Evolutionary conservation across 352 stramenopile species (phyloP), one percentile per base, ranked within the genome.

Genomic region (Phytophthora pinifolia): DNA sequence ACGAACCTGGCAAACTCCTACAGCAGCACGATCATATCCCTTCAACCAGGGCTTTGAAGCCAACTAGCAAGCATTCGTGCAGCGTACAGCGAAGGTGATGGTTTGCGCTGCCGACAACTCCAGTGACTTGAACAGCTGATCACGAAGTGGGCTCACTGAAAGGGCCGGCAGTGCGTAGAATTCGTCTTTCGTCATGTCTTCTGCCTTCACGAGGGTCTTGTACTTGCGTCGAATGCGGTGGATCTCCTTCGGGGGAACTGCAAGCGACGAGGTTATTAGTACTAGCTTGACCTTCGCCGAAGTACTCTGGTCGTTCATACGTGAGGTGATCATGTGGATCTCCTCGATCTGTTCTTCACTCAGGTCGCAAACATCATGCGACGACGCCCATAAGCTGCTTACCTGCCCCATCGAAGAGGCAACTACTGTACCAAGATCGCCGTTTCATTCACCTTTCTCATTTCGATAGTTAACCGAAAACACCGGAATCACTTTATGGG

Each of bases 1-100:
- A 82, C 37, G 18, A 88, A 81, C 20, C 66, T 74, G 20, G 67
- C 65, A 33, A 88, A 88, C 25, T 88, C 77, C 77, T 88, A 29
- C 44, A 35, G 25, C 57, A 7, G 10, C 62, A 47, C 30, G 10
- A 9, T 1, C 17, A 54, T 7, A 22, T 14, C 12, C 54, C 33
- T 34, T 12, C 22, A 25, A 36, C 27, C 10, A 27, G 3, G 14
- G 29, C 27, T 6, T 18, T 13, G 14, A 7, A 17, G 4, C 22
- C 22, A 27, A 27, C 22, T 6, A 27, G 22, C 3, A 27, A 27
- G 22, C 22, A 27, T 27, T 27, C 4, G 22, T 27, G 22, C 4
- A 17, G 13, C 59, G 36, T 41, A 83, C 76, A 1, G 58, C 45
- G 46, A 86, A 86, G 2, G 65, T 38, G 29, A 81, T 79, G 6